Percentiles rank a stretch among this genome's conserved stretches.
Conservation (phyloP, 129 eudicot species). For the Flaveria brownii region DNA sequence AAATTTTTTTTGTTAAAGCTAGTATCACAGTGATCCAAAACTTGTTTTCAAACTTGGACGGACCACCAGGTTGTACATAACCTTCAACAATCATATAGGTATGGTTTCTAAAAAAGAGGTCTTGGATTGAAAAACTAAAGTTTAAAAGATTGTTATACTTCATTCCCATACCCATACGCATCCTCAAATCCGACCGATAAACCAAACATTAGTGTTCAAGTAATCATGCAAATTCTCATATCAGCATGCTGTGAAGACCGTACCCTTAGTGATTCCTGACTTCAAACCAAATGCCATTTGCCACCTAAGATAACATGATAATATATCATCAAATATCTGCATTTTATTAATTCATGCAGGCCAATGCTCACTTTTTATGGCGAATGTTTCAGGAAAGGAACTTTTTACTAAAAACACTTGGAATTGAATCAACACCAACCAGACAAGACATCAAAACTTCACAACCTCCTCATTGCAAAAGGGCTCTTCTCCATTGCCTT, state of each 20-base stretch:
- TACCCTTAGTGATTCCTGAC: background rate
- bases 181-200: background rate
- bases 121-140: background rate
- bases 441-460: slow-evolving; percentile 53
- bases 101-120: background rate
- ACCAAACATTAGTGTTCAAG: slow-evolving; percentile 1
- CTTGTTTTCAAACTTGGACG: no score
- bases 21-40: no score
- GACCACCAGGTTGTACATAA: background rate
- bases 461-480: slow-evolving; percentile 83
- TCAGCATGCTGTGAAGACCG: background rate
- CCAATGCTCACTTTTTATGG: background rate
- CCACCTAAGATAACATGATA: background rate
- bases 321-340: slow-evolving; percentile 23
- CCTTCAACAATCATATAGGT: background rate
- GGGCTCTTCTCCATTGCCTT: slow-evolving; percentile 97
- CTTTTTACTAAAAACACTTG: slow-evolving; percentile 85
- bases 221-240: background rate
- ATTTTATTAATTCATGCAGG: background rate
- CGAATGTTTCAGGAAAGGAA: slow-evolving; percentile 78
- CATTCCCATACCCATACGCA: background rate
- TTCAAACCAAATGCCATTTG: slow-evolving; percentile 3
- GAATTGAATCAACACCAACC: slow-evolving; percentile 67
- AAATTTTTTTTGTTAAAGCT: no score
- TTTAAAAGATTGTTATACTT: background rate